These are phyloP conservation scores for Sophora flavescens DNA, from an alignment of 306 rosid genomes.

Conservation along the genomic window DNA sequence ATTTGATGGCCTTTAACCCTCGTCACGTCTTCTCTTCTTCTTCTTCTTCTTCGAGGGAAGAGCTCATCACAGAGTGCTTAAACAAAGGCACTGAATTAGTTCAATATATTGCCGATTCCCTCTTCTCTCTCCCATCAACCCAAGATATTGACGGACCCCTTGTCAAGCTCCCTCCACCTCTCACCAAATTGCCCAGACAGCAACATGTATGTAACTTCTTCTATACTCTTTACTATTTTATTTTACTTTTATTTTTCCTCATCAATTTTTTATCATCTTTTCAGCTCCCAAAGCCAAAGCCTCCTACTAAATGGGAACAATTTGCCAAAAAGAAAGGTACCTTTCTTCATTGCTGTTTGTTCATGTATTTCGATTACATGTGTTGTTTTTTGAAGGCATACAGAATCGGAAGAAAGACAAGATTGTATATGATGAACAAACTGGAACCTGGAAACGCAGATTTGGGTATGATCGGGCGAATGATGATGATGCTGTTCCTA, in stretches of 20 bases:
- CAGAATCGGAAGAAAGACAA: conserved; percentile 78
- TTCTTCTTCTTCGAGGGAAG: conserved; percentile 58
- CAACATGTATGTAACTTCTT: conserved; percentile 60
- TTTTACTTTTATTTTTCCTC: too few species aligned
- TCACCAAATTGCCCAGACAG: conserved; percentile 80
- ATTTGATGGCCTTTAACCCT: conserved; percentile 72
- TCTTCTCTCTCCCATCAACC: conserved; percentile 76
- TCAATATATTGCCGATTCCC: conserved; percentile 75
- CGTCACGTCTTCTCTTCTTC: conserved; percentile 57
- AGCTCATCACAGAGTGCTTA: conserved; percentile 66
- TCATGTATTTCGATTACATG: not conserved
- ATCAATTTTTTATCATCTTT: conserved; percentile 11
- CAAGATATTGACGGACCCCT: conserved; percentile 87
- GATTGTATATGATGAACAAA: conserved; percentile 67
- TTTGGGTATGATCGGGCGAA: conserved; percentile 90
- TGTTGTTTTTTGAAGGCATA: conserved; percentile 63
- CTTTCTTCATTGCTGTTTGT: not conserved
- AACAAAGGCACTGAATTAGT: conserved; percentile 77
- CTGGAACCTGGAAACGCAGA: conserved; percentile 84
- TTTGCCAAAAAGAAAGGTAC: conserved; percentile 87
- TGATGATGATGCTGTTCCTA: conserved; percentile 84
- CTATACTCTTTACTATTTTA: too few species aligned
- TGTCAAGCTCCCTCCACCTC: conserved; percentile 69
- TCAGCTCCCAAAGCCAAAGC: conserved; percentile 83
- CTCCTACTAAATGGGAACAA: conserved; percentile 91